Base-by-base conservation (phyloP, 257 asterid genomes). In the Scutellaria baicalensis region DNA sequence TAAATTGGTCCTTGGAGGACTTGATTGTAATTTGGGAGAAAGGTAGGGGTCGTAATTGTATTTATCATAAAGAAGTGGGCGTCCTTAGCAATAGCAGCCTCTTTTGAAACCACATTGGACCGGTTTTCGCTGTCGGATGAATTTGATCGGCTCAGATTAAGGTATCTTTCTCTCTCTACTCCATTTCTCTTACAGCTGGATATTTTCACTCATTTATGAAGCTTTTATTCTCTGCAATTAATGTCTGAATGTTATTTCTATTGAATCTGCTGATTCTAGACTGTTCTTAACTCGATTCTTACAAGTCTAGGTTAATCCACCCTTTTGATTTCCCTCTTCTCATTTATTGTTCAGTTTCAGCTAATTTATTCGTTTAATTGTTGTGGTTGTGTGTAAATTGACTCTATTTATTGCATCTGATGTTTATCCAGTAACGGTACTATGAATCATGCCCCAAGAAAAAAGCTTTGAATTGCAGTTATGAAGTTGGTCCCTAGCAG, bases 151-250 rank as follows among this genome's bases (percentile, higher is more conserved):
- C 1, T 18, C 3, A 61, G 61, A 27, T 2, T 27, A 27, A 68
- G 75, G 79, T 68, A 75, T 59, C 42, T 55, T 1, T 27, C 33
- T 27, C 33, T 55, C 45, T 45, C 47, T 16, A 6, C 23, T 35
- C 68, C 47, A 14, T 47, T 74, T 40, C 58, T 14, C 0, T 31
- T 42, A 51, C 74, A 75, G 60, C 73, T 57, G 66, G 42, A 36
- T 14, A 38, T 58, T 18, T 48, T 39, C n/a, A 18, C 2, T 50
- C 20, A 66, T 65, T 18, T 43, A 18, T 6, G 4, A 18, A 12
- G 20, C 48, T 50, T 6, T 59, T 42, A 68, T 10, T 45, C 38
- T 38, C 60, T 51, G 13, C 77, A 55, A 16, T 73, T 55, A 64
- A 48, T 74, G 11, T 35, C 9, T 27, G 64, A 59, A 67, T 42